A percentile compares a stretch with the other conserved stretches of the same genome.
These are phyloP conservation scores for Cruciata laevipes DNA, from an alignment of 257 asterid species.

Conservation along the genomic window DNA sequence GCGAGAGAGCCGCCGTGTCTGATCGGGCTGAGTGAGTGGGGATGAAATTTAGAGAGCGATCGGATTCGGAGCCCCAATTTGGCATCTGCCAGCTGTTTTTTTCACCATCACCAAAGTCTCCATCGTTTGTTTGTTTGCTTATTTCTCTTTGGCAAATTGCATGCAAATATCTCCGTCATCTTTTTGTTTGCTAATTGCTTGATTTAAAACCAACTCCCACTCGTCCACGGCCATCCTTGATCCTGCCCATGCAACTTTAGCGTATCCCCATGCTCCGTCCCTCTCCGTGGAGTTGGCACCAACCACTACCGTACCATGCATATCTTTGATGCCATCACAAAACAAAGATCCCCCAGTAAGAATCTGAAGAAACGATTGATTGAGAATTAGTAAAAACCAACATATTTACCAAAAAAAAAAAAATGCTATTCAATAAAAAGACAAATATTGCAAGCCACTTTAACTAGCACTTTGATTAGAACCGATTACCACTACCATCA, in stretches of 20 bases:
- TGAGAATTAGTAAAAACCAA: no score
- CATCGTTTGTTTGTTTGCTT: neutral
- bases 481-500: no score
- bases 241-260: neutral
- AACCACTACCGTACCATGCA: neutral
- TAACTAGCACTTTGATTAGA: no score
- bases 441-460: no score
- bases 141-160: neutral
- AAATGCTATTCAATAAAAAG: no score
- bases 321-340: no score
- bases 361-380: no score
- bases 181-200: neutral
- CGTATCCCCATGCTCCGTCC: neutral
- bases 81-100: neutral
- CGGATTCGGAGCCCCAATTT: neutral
- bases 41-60: neutral
- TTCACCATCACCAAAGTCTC: neutral
- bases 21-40: neutral
- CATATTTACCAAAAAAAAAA: no score
- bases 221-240: neutral
- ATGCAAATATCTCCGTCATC: neutral
- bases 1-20: constrained; percentile 3
- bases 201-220: neutral
- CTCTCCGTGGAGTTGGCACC: neutral
- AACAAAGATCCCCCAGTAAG: no score